Conservation (phyloP, 345 rosid genomes). For the Isatis tinctoria region DNA sequence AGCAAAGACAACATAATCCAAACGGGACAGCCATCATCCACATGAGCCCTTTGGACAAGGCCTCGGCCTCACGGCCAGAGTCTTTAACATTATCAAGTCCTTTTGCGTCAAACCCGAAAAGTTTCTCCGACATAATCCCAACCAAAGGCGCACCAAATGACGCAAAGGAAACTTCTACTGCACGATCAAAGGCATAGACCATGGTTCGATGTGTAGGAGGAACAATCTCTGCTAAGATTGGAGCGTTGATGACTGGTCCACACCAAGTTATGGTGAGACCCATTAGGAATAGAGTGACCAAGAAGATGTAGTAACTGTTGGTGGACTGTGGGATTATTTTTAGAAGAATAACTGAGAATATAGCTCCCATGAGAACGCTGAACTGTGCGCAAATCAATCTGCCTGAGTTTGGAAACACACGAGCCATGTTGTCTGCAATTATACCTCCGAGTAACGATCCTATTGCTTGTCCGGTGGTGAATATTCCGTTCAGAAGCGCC, state of each 20-base stretch:
- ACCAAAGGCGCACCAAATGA: conserved; percentile 90
- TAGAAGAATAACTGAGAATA: conserved; percentile 70
- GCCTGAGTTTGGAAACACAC: conserved; percentile 56
- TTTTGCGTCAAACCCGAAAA: conserved; percentile 66
- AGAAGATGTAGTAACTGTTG: conserved; percentile 53
- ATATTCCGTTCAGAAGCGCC: conserved; percentile 64
- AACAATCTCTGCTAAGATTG: conserved; percentile 85
- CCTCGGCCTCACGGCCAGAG: conserved; percentile 51
- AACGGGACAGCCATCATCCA: conserved; percentile 84
- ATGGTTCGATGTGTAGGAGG: conserved; percentile 79
- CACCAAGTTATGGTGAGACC: conserved; percentile 85
- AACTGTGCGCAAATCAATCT: conserved; percentile 79
- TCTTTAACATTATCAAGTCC: conserved; percentile 48
- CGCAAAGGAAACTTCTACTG: conserved; percentile 73
- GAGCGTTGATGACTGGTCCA: conserved; percentile 72
- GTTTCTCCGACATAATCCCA: conserved; percentile 73
- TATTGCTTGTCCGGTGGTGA: conserved; percentile 64
- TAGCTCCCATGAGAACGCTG: conserved; percentile 80
- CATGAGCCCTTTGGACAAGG: conserved; percentile 72
- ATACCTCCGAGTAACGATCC: conserved; percentile 75
- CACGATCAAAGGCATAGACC: conserved; percentile 88
- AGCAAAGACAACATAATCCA: conserved; percentile 70
- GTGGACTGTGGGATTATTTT: conserved; percentile 57
- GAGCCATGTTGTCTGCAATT: conserved; percentile 62
- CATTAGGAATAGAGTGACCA: conserved; percentile 60